Percentiles rank a stretch among this genome's conserved stretches.
Conservation (phyloP, 441 rosid genomes). For the Populus hybrid region DNA sequence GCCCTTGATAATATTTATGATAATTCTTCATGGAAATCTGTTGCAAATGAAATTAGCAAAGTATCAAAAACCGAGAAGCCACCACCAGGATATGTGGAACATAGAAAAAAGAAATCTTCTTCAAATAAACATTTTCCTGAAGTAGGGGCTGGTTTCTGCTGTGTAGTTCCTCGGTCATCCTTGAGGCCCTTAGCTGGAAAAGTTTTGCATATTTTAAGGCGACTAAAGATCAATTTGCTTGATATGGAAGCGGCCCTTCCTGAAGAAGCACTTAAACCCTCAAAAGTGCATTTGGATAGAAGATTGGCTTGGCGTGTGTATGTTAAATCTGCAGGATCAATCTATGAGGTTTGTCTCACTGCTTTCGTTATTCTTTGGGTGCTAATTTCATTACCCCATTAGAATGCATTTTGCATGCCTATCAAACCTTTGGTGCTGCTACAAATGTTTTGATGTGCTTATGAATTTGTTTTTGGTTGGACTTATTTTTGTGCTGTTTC, state of each 20-base stretch:
- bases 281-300: conserved; percentile 56
- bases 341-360: conserved; percentile 68
- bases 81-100: conserved; percentile 37
- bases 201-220: conserved; percentile 45
- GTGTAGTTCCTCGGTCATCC: conserved; percentile 77
- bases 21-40: conserved; percentile 27
- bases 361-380: conserved; percentile 5
- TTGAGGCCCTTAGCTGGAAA: conserved; percentile 69
- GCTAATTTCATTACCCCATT: neutral
- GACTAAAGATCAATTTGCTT: conserved; percentile 75
- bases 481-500: neutral
- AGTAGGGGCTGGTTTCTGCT: conserved; percentile 35
- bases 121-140: conserved; percentile 25
- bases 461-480: neutral
- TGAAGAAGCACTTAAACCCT: conserved; percentile 71
- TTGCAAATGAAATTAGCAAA: conserved; percentile 33
- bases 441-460: neutral
- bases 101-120: conserved; percentile 40
- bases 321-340: conserved; percentile 80
- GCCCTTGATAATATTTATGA: conserved; percentile 34
- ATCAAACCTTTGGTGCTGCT: neutral
- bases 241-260: conserved; percentile 94
- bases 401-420: conserved; percentile 1
- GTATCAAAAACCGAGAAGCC: conserved; percentile 27
- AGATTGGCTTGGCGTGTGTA: conserved; percentile 86